Conservation (phyloP, 1,139 yeast species). For the Sugiyamaella novakii region DNA sequence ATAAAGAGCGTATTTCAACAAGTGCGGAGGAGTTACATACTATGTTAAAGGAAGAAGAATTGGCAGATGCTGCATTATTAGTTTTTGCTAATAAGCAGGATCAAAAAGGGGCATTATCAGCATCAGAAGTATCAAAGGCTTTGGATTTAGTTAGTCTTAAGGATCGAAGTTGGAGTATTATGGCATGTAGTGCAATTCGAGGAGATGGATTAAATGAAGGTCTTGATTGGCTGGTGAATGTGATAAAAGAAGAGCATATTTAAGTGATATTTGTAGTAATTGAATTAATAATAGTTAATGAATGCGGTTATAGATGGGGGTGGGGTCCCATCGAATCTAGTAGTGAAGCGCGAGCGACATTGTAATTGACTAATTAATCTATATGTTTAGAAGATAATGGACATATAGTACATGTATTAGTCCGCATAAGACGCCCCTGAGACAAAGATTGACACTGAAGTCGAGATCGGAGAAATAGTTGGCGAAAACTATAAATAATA, state of each 20-base stretch:
- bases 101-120: slow-evolving; percentile 92
- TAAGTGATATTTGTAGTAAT: background rate
- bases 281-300: background rate
- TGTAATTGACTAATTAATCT: too few species aligned
- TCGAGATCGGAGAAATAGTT: too few species aligned
- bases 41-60: slow-evolving; percentile 92
- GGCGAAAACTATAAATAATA: too few species aligned
- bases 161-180: slow-evolving; percentile 97
- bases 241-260: slow-evolving; percentile 72
- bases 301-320: too few species aligned
- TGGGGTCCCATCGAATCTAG: too few species aligned
- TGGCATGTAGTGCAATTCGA: slow-evolving; percentile 92
- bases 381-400: too few species aligned
- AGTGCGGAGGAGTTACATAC: slow-evolving; percentile 86
- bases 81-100: slow-evolving; percentile 98
- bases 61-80: slow-evolving; percentile 82
- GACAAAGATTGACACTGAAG: too few species aligned
- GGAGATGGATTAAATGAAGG: slow-evolving; percentile 98
- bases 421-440: too few species aligned
- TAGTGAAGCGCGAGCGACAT: too few species aligned
- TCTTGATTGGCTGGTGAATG: slow-evolving; percentile 95
- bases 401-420: too few species aligned
- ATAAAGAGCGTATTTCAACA: slow-evolving; percentile 85
- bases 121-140: slow-evolving; percentile 91
- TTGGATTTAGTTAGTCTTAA: slow-evolving; percentile 82